Percentiles rank a stretch among this genome's conserved stretches.
phyloP scores from a whole-genome alignment of 2,329 filamentous ascomycete genomes.

The Dothiorella sarmentorum region DNA sequence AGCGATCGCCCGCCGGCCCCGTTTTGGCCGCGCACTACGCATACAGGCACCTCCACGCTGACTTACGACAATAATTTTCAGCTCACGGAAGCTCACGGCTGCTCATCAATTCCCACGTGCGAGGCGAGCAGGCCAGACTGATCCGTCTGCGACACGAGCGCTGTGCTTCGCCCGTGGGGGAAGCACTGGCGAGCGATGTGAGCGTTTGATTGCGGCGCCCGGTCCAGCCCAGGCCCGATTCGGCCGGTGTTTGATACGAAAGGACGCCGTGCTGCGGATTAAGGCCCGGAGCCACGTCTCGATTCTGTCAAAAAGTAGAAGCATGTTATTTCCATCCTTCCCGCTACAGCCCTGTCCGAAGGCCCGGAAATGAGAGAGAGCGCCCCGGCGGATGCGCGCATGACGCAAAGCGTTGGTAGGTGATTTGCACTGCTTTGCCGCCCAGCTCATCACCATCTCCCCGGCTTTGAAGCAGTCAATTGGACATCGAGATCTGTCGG shows the following conservation, averaged over 20 bases:
- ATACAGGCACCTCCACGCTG: not conserved
- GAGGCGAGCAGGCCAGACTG: not conserved
- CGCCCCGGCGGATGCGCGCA: too few species aligned
- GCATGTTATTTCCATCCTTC: too few species aligned
- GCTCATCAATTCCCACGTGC: conserved; percentile 1
- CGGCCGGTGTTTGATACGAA: conserved; percentile 8
- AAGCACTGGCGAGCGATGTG: not conserved
- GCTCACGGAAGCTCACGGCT: conserved; percentile 1
- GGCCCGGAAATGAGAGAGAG: too few species aligned
- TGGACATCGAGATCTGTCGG: not conserved
- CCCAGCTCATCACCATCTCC: too few species aligned
- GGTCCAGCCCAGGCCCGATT: not conserved
- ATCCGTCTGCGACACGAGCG: conserved; percentile 9
- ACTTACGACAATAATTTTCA: not conserved
- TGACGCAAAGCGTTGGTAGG: too few species aligned
- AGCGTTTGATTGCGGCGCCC: conserved; percentile 1
- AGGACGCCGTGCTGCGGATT: not conserved
- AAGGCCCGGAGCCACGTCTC: not conserved
- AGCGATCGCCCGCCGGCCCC: not conserved
- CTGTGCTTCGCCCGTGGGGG: conserved; percentile 1
- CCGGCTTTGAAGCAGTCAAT: not conserved
- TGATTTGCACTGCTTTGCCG: too few species aligned
- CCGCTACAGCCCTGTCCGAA: too few species aligned
- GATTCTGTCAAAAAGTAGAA: too few species aligned
- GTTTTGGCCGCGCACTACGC: not conserved